Percentiles rank a stretch among this genome's conserved stretches.
Evolutionary conservation across 2,329 filamentous ascomycete species (phyloP).

Genomic region (Cytospora piceae): DNA sequence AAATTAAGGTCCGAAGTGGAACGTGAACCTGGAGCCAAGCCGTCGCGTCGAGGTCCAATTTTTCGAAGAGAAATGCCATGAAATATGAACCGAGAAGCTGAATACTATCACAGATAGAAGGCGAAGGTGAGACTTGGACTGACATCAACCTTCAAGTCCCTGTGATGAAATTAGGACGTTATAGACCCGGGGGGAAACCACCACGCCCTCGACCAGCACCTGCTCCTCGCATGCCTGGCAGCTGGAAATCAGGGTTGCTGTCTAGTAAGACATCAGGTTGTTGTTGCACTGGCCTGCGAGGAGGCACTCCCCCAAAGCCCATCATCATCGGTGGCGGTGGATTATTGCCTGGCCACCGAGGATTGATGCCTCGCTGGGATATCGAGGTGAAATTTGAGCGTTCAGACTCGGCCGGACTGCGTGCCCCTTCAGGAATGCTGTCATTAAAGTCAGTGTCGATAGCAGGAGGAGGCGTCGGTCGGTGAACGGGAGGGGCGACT

Average conservation of each 20-base stretch:
- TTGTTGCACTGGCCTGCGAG: constrained; percentile 49
- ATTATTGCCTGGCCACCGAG: constrained; percentile 69
- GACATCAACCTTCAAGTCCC: neutral
- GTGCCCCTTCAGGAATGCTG: constrained; percentile 50
- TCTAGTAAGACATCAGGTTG: constrained; percentile 75
- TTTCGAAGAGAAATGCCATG: constrained; percentile 17
- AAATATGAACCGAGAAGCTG: constrained; percentile 20
- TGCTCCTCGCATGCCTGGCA: constrained; percentile 54
- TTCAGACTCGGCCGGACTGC: constrained; percentile 78
- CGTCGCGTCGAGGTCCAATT: neutral
- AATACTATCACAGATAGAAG: constrained; percentile 21
- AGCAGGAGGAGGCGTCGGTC: constrained; percentile 38
- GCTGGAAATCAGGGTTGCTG: constrained; percentile 83
- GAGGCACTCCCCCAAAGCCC: constrained; percentile 43
- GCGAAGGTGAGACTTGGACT: neutral
- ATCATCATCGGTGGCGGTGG: constrained; percentile 51
- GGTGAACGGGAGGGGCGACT: constrained; percentile 37
- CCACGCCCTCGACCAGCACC: constrained; percentile 26
- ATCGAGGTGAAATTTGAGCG: constrained; percentile 87
- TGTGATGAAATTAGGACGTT: neutral
- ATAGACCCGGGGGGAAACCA: constrained; percentile 14
- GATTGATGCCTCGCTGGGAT: constrained; percentile 85
- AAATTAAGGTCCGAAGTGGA: constrained; percentile 19
- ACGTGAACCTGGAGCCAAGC: neutral
- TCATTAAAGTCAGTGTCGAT: constrained; percentile 38